phyloP scores from a whole-genome alignment of 2,329 filamentous ascomycete genomes.

The Fusarium pseudoanthophilum region DNA sequence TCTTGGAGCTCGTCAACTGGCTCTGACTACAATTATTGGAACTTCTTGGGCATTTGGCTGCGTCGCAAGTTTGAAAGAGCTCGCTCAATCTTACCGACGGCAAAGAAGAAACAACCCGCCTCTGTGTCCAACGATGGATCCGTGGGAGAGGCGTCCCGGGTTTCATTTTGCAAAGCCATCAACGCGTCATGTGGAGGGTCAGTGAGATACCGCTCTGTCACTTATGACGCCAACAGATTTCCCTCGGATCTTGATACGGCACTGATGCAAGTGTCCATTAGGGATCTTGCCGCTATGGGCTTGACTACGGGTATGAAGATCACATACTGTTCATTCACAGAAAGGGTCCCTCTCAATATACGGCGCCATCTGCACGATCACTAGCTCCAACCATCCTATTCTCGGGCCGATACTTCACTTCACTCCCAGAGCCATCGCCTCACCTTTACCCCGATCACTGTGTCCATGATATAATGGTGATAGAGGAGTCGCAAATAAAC shows the following conservation, averaged over 20 bases:
- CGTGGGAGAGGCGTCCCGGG: not conserved
- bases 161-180: not conserved
- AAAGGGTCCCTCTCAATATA: not conserved
- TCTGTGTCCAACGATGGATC: fast-evolving
- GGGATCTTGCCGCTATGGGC: not conserved
- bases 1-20: not conserved
- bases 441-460: not conserved
- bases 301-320: not conserved
- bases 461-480: not conserved
- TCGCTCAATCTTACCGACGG: not conserved
- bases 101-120: too few species aligned
- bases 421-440: not conserved
- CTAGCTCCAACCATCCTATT: not conserved
- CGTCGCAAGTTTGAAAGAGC: too few species aligned
- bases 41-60: not conserved
- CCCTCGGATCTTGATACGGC: not conserved
- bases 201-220: not conserved
- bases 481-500: not conserved
- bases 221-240: not conserved
- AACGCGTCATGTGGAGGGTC: not conserved
- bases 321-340: not conserved
- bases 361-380: not conserved
- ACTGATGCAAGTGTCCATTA: not conserved
- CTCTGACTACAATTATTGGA: not conserved
- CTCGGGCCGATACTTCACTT: not conserved